Percentiles rank a stretch among this genome's conserved stretches.
These are phyloP conservation scores for Wickerhamomyces ciferrii DNA, from an alignment of 805 yeast genomes.

Conservation along the genomic window DNA sequence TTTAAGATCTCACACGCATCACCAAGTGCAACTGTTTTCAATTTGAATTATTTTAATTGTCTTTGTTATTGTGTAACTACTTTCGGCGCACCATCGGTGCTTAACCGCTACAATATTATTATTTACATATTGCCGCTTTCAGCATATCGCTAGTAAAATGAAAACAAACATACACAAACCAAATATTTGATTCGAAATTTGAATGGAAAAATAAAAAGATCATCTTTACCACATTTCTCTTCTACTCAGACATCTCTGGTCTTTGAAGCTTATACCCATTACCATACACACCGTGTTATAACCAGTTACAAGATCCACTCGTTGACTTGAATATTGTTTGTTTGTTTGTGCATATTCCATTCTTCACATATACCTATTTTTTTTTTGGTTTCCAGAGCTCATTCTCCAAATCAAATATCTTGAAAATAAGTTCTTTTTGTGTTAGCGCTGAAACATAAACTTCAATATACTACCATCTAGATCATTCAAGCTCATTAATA, in stretches of 20 bases:
- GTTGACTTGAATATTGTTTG: not conserved
- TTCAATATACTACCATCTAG: no score
- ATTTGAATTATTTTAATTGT: not conserved
- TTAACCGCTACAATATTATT: slow-evolving; percentile 14
- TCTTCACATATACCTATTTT: not conserved
- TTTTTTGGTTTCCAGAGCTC: not conserved
- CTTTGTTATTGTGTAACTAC: slow-evolving; percentile 1
- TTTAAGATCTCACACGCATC: not conserved
- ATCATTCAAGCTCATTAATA: no score
- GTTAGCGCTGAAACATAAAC: not conserved
- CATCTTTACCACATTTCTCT: not conserved
- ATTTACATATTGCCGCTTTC: slow-evolving; percentile 21
- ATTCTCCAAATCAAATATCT: not conserved
- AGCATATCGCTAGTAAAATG: slow-evolving; percentile 6
- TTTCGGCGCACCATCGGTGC: slow-evolving; percentile 5
- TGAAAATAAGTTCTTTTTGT: not conserved
- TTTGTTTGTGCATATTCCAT: not conserved
- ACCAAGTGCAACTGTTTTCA: not conserved
- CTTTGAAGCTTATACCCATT: not conserved
- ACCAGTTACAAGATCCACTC: not conserved
- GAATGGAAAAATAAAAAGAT: slow-evolving; percentile 1
- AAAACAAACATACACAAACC: slow-evolving; percentile 8
- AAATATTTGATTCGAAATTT: not conserved
- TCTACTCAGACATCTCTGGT: not conserved
- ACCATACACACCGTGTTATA: not conserved